Percentiles rank a stretch among this genome's conserved stretches.
These are phyloP conservation scores for Oenanthe javanica DNA, from an alignment of 140 eudicot species.

Conservation along the genomic window DNA sequence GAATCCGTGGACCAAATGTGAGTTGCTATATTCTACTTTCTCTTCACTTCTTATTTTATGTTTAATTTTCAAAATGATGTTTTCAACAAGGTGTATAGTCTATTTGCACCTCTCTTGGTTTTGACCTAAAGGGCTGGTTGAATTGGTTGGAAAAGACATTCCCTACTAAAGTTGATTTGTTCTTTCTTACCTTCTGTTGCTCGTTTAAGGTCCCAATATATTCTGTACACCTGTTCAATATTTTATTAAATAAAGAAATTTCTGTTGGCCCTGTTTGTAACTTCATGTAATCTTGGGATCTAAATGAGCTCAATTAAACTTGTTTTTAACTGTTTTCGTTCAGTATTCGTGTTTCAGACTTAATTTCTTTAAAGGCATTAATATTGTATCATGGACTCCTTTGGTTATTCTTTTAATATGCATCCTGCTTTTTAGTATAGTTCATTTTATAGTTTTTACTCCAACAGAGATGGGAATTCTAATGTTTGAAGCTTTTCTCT, in stretches of 20 bases:
- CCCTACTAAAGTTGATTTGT: background rate
- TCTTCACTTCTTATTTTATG: background rate
- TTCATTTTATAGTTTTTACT: slow-evolving; percentile 18
- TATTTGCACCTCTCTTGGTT: background rate
- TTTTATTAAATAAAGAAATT: background rate
- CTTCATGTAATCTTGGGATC: background rate
- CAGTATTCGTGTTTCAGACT: background rate
- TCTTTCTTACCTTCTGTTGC: background rate
- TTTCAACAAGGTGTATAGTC: background rate
- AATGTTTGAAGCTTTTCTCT: slow-evolving; percentile 79
- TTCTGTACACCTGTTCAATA: background rate
- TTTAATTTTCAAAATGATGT: background rate
- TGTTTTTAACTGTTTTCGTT: background rate
- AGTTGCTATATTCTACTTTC: slow-evolving; percentile 30
- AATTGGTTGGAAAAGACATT: background rate
- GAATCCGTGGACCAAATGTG: slow-evolving; percentile 99
- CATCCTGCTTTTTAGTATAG: background rate
- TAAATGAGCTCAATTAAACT: background rate
- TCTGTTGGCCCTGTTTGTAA: background rate
- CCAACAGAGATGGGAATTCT: slow-evolving; percentile 42
- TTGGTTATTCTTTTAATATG: background rate
- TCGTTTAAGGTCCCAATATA: background rate
- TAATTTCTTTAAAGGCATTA: background rate
- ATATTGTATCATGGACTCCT: background rate
- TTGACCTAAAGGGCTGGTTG: background rate